These are phyloP conservation scores for Fusarium musae DNA, from an alignment of 2,329 filamentous ascomycete species.

Conservation along the genomic window DNA sequence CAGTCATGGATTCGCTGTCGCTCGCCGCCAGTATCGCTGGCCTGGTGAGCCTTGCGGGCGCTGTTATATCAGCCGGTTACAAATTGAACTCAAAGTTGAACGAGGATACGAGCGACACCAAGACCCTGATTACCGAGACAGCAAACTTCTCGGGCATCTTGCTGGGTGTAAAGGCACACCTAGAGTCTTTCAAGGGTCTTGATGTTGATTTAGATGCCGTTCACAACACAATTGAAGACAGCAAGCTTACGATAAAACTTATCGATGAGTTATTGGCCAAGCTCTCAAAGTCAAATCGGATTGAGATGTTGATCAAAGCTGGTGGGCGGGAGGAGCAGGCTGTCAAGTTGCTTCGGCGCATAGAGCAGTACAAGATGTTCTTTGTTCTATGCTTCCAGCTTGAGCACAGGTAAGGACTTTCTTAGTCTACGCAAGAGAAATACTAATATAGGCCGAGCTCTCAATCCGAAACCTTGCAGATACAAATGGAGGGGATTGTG, in stretches of 20 bases:
- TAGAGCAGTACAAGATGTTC: neutral
- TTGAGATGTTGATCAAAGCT: neutral
- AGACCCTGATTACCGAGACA: neutral
- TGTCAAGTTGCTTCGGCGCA: accelerated
- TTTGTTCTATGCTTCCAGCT: neutral
- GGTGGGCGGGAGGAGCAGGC: neutral
- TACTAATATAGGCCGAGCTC: accelerated
- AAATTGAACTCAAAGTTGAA: neutral
- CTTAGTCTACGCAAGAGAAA: no score
- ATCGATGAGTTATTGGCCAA: neutral
- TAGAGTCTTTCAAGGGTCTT: neutral
- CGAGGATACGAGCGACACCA: neutral
- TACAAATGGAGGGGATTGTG: accelerated
- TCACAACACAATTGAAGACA: accelerated
- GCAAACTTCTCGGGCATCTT: neutral
- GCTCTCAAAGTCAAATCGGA: neutral
- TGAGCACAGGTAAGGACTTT: neutral
- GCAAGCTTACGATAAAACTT: neutral
- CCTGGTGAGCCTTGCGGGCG: neutral
- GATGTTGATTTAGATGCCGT: neutral
- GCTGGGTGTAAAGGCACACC: neutral
- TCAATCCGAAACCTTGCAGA: neutral
- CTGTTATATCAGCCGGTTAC: neutral
- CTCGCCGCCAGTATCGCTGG: neutral
- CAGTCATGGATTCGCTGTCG: neutral